These are phyloP conservation scores for Venturia nashicola DNA, from an alignment of 2,329 filamentous ascomycete species.

Conservation along the genomic window DNA sequence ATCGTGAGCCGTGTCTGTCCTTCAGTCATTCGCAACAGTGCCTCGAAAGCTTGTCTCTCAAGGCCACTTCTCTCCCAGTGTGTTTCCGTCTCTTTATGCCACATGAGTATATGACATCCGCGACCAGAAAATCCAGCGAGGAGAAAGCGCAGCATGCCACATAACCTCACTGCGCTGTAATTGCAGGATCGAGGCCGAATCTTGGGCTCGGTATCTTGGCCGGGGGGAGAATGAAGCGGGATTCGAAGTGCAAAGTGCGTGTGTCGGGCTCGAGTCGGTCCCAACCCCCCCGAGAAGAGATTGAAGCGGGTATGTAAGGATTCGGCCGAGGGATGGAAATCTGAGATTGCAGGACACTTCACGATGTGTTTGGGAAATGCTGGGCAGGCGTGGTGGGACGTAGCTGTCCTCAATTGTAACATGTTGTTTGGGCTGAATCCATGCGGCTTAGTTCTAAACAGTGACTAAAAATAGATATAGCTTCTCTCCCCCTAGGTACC, in stretches of 20 bases:
- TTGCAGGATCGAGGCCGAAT: background rate
- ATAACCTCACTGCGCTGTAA: background rate
- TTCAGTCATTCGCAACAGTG: background rate
- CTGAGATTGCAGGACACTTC: background rate
- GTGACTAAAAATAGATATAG: background rate
- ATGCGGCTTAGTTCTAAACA: background rate
- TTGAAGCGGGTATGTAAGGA: background rate
- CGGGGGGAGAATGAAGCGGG: background rate
- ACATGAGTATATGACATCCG: background rate
- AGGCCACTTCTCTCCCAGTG: background rate
- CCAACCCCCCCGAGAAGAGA: background rate
- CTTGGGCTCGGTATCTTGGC: background rate
- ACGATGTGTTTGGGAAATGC: no score
- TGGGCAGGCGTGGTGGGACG: no score
- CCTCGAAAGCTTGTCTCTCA: background rate
- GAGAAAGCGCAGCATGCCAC: background rate
- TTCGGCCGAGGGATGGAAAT: background rate
- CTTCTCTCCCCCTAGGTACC: background rate
- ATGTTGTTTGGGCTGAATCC: background rate
- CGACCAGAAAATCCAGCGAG: background rate
- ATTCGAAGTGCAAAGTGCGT: background rate
- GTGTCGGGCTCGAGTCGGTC: background rate
- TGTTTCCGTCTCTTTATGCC: background rate
- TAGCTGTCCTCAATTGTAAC: no score
- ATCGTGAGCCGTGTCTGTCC: background rate